Evolutionary conservation across 805 yeast species (phyloP).

Genomic region (Ogataea sp.): DNA sequence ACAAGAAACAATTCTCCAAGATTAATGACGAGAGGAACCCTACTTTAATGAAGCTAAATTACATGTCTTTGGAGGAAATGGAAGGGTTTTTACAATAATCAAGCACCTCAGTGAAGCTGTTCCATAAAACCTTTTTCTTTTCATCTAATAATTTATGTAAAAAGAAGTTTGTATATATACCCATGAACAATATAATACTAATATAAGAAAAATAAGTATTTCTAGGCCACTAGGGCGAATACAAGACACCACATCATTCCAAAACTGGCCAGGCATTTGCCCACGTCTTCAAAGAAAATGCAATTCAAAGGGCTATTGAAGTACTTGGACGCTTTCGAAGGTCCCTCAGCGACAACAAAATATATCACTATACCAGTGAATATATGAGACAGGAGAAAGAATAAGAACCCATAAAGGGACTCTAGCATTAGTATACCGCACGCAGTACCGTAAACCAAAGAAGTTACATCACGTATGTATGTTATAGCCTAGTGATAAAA

Average conservation of each 20-base stretch:
- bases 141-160: too few species aligned
- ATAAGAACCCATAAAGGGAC: conserved; percentile 37
- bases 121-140: not conserved
- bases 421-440: conserved; percentile 49
- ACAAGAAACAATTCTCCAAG: not conserved
- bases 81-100: conserved; percentile 2
- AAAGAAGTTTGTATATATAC: not conserved
- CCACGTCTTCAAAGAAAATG: conserved; percentile 34
- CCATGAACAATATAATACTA: not conserved
- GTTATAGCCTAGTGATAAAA: conserved; percentile 5
- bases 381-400: conserved; percentile 31
- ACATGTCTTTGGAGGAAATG: conserved; percentile 2
- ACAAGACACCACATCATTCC: conserved; percentile 54
- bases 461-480: conserved; percentile 35
- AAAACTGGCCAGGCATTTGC: conserved; percentile 42
- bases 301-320: conserved; percentile 32
- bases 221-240: conserved; percentile 23
- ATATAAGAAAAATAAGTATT: not conserved
- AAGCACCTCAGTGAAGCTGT: not conserved
- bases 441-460: conserved; percentile 42
- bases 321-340: conserved; percentile 25
- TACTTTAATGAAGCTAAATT: not conserved
- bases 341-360: conserved; percentile 24
- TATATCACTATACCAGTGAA: conserved; percentile 25
- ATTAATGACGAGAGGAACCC: conserved; percentile 1